phyloP scores from a whole-genome alignment of 352 stramenopile genomes.

The Pythium brachiatum region DNA sequence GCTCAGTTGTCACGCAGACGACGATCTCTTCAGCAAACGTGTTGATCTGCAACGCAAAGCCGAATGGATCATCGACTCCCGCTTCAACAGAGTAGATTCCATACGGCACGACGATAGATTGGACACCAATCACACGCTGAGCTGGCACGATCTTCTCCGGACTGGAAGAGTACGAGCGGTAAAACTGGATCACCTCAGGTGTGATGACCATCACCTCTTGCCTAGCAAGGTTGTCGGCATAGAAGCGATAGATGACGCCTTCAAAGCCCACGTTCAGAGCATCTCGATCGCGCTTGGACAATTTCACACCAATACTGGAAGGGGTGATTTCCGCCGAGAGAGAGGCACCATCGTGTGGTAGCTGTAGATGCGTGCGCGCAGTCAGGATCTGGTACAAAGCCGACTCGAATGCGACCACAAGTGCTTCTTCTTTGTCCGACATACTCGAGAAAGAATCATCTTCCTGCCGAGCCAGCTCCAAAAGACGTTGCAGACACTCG shows the following conservation, averaged over 20 bases:
- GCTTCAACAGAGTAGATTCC: not conserved
- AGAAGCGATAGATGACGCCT: conserved; percentile 74
- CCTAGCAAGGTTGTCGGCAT: conserved; percentile 48
- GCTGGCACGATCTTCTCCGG: conserved; percentile 49
- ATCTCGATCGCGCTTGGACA: conserved; percentile 57
- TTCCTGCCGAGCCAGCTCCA: conserved; percentile 25
- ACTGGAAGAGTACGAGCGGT: conserved; percentile 57
- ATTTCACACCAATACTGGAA: conserved; percentile 59
- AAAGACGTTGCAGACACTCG: conserved; percentile 27
- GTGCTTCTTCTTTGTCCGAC: conserved; percentile 32
- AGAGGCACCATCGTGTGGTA: conserved; percentile 25
- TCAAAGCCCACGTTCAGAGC: conserved; percentile 56
- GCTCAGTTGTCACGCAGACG: conserved; percentile 59
- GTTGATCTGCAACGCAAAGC: conserved; percentile 65
- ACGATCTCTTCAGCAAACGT: conserved; percentile 76
- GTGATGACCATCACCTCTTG: conserved; percentile 81
- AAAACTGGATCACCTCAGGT: conserved; percentile 51
- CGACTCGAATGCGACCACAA: conserved; percentile 30
- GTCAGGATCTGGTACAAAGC: conserved; percentile 61
- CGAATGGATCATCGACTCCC: conserved; percentile 21
- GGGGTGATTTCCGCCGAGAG: conserved; percentile 27
- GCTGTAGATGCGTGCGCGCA: conserved; percentile 47
- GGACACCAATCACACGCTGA: conserved; percentile 50
- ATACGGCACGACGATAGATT: conserved; percentile 34
- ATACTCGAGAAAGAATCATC: not conserved